Percentiles rank a stretch among this genome's conserved stretches.
phyloP scores from a whole-genome alignment of 2,329 filamentous ascomycete species.

The Paecilomyces dactylethromorphus region DNA sequence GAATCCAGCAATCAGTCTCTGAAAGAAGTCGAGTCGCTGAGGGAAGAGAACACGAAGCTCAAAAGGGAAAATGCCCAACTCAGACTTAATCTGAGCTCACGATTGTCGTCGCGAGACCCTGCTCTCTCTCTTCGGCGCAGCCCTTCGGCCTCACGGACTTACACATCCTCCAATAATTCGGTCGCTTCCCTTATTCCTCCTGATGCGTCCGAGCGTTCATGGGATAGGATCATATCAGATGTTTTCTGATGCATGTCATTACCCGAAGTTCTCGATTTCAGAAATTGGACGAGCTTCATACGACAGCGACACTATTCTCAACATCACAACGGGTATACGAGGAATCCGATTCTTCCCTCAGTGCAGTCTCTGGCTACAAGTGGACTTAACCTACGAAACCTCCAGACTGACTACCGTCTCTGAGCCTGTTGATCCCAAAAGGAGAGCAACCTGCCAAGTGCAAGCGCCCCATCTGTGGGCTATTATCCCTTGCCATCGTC shows the following conservation, averaged over 20 bases:
- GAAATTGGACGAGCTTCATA: not conserved
- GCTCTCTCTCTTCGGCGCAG: conserved; percentile 4
- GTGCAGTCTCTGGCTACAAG: not conserved
- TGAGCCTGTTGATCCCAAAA: not conserved
- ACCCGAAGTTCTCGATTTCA: not conserved
- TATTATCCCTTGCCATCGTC: not conserved
- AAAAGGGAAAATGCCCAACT: conserved; percentile 17
- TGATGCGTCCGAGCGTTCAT: conserved; percentile 5
- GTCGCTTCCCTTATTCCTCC: not conserved
- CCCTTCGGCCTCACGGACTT: not conserved
- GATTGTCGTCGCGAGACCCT: conserved; percentile 5
- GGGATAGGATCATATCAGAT: conserved; percentile 9
- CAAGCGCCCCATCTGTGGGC: not conserved
- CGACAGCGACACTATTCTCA: not conserved
- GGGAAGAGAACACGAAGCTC: conserved; percentile 16
- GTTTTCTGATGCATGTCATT: conserved; percentile 1
- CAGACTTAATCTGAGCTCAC: conserved; percentile 12
- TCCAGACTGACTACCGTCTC: not conserved
- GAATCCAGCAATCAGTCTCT: conserved; percentile 13
- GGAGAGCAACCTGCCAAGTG: not conserved
- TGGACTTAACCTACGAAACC: not conserved
- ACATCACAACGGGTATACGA: not conserved
- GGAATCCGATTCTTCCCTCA: not conserved
- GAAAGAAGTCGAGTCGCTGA: conserved; percentile 12
- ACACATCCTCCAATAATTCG: not conserved